Percentiles rank a stretch among this genome's conserved stretches.
Evolutionary conservation across 2,329 filamentous ascomycete genomes (phyloP).

Genomic region (Plenodomus lindquistii): DNA sequence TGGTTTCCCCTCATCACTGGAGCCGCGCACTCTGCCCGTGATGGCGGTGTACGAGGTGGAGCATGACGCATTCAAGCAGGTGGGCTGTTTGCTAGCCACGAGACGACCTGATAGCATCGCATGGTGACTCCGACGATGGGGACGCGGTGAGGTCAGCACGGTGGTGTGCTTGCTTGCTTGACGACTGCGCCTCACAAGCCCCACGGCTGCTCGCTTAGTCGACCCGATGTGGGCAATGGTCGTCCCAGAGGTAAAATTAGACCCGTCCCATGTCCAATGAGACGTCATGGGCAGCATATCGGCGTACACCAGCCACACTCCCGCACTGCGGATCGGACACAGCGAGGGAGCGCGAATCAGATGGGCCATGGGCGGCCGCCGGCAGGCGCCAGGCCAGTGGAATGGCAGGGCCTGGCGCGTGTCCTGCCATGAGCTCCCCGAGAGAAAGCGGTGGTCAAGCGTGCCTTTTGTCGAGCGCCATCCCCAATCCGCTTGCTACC

Average conservation of each 20-base stretch:
- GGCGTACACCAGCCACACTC: conserved; percentile 34
- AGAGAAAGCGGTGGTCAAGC: conserved; percentile 37
- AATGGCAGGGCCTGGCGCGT: conserved; percentile 13
- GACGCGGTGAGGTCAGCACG: conserved; percentile 36
- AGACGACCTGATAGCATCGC: conserved; percentile 8
- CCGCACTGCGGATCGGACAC: conserved; percentile 19
- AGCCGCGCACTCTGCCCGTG: conserved; percentile 7
- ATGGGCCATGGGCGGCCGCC: too few species aligned
- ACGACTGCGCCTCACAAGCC: conserved; percentile 15
- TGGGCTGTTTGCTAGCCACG: conserved; percentile 5
- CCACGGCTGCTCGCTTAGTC: conserved; percentile 20
- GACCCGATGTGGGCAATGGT: conserved; percentile 27
- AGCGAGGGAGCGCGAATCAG: conserved; percentile 32
- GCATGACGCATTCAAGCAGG: conserved; percentile 16
- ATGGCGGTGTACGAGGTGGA: conserved; percentile 22
- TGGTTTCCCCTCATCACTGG: neutral
- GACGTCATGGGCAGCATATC: conserved; percentile 14
- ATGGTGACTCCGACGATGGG: conserved; percentile 9
- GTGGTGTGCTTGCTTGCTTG: conserved; percentile 12
- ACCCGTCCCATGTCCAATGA: conserved; percentile 17
- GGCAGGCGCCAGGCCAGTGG: conserved; percentile 18
- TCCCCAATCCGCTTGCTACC: conserved; percentile 36
- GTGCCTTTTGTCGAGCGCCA: conserved; percentile 23
- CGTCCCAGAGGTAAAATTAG: conserved; percentile 20
- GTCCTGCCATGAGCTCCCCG: conserved; percentile 22